Conservation (phyloP, 139 green algal genomes). For the Eudorina sp. region DNA sequence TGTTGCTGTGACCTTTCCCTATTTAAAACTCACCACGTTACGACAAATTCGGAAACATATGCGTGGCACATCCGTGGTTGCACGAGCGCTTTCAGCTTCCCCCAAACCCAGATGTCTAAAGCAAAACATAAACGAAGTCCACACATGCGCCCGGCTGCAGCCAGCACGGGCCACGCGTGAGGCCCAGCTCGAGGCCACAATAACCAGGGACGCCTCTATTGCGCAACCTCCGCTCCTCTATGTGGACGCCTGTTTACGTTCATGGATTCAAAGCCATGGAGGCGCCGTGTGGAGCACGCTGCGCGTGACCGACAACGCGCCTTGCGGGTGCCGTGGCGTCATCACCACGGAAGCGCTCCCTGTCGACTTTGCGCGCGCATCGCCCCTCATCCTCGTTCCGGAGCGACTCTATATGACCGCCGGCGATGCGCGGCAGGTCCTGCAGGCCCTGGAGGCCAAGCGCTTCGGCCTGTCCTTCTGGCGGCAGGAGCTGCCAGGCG, state of each 20-base stretch:
- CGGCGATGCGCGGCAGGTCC: neutral
- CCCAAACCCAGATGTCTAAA: neutral
- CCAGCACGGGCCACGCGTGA: neutral
- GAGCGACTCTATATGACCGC: slow-evolving; percentile 55
- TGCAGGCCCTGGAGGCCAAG: neutral
- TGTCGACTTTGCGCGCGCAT: neutral
- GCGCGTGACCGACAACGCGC: slow-evolving; percentile 16
- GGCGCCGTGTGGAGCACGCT: slow-evolving; percentile 31
- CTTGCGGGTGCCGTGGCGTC: slow-evolving; percentile 52
- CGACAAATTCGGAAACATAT: slow-evolving; percentile 1
- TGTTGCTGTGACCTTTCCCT: too few relatives aligned
- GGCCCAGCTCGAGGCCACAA: neutral
- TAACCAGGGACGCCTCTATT: too few relatives aligned
- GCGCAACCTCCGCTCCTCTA: neutral
- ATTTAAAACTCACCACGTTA: too few relatives aligned
- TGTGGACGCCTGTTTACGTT: neutral
- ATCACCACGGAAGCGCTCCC: slow-evolving; percentile 15
- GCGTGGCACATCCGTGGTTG: neutral
- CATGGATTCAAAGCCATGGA: slow-evolving; percentile 8
- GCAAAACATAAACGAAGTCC: neutral
- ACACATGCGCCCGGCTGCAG: neutral
- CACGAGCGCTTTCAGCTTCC: neutral
- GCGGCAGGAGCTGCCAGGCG: neutral
- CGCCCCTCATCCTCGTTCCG: slow-evolving; percentile 44
- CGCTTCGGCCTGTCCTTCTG: slow-evolving; percentile 17